These are phyloP conservation scores for Stephania cephalantha DNA, from an alignment of 164 flowering plant genomes.

Conservation along the genomic window DNA sequence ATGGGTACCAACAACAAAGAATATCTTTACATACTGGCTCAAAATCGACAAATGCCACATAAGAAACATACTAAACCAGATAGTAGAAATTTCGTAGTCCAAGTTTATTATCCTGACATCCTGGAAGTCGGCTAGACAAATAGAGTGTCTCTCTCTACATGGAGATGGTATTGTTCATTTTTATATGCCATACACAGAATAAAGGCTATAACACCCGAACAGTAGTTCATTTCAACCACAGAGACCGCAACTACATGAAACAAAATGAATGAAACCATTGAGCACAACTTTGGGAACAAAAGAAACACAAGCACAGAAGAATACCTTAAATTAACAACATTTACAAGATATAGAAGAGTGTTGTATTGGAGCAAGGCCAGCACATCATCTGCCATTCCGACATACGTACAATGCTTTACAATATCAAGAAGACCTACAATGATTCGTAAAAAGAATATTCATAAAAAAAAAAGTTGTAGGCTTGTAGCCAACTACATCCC, in stretches of 20 bases:
- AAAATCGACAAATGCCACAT: background rate
- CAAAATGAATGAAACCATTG: background rate
- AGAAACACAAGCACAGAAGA: background rate
- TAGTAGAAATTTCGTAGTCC: background rate
- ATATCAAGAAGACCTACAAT: slow-evolving; percentile 67
- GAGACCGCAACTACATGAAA: background rate
- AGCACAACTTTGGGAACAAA: background rate
- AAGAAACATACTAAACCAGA: background rate
- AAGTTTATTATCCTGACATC: background rate
- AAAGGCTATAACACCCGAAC: background rate
- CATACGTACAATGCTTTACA: slow-evolving; percentile 65
- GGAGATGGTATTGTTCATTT: background rate
- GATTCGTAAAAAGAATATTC: background rate
- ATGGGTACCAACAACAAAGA: background rate
- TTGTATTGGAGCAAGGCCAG: slow-evolving; percentile 85
- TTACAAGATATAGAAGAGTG: slow-evolving; percentile 79
- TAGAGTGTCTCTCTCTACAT: background rate
- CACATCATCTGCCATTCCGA: slow-evolving; percentile 96
- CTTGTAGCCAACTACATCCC: background rate
- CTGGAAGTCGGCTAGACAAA: background rate
- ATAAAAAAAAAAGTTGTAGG: background rate
- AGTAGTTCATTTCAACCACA: background rate
- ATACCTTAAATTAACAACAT: slow-evolving; percentile 87
- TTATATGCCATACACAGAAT: background rate
- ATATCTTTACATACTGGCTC: background rate